Conservation (phyloP, 495 filamentous ascomycete genomes). For the Daldinia grandis region DNA sequence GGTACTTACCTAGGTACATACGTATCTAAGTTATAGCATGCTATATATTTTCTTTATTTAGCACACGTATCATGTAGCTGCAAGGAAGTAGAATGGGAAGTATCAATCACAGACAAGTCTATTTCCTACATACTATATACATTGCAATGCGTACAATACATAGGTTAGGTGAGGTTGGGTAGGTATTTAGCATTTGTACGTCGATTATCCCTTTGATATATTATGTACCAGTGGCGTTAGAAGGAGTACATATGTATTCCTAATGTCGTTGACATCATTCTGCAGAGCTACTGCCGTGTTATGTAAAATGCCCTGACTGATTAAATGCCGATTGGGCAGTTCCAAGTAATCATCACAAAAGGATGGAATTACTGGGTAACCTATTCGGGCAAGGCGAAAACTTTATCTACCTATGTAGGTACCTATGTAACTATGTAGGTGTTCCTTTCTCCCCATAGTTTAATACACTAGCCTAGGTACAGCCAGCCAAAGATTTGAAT, state of each 20-base stretch:
- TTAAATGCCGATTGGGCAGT: not conserved
- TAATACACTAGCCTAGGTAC: not conserved
- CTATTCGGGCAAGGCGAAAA: not conserved
- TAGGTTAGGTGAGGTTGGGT: not conserved
- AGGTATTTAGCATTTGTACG: not conserved
- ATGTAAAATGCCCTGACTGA: not conserved
- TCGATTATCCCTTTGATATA: not conserved
- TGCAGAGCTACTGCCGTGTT: not conserved
- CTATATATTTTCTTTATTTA: conserved; percentile 14
- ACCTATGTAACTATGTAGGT: too few relatives aligned
- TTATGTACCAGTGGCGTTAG: conserved; percentile 10
- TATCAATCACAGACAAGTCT: conserved; percentile 5
- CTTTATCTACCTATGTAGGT: too few relatives aligned
- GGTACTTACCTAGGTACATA: too few relatives aligned
- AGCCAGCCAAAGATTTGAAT: too few relatives aligned
- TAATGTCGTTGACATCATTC: conserved; percentile 29
- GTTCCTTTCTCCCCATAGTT: not conserved
- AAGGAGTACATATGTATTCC: conserved; percentile 13
- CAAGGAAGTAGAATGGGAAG: conserved; percentile 1
- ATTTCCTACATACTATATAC: not conserved
- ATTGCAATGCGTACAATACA: not conserved
- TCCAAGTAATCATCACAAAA: not conserved
- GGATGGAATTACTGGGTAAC: not conserved
- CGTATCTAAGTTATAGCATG: not conserved
- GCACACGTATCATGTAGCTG: conserved; percentile 17